Percentiles rank a stretch among this genome's conserved stretches.
phyloP scores from a whole-genome alignment of 768 basidiomycete genomes.

The Sarcodon sp. region DNA sequence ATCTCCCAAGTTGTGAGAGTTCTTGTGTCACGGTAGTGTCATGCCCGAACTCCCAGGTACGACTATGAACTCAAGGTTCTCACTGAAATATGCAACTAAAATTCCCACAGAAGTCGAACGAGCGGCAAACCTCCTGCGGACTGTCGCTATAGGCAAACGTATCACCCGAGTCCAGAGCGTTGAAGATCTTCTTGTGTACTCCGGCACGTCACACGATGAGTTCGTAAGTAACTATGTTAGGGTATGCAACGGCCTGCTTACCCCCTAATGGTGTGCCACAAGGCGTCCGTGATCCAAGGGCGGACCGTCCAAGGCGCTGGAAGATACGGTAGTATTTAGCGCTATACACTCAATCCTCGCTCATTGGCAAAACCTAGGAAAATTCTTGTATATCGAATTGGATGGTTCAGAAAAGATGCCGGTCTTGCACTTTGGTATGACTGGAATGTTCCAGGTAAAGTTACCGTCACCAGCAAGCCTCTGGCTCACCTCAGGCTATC shows the following conservation, averaged over 20 bases:
- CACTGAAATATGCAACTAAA: neutral
- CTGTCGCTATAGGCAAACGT: conserved; percentile 35
- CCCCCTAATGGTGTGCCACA: neutral
- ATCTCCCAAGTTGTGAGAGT: too few relatives aligned
- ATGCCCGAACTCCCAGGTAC: conserved; percentile 12
- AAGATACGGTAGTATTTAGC: conserved; percentile 33
- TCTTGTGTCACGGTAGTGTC: neutral
- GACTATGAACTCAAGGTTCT: neutral
- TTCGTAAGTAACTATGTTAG: conserved; percentile 38
- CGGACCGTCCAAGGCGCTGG: conserved; percentile 32
- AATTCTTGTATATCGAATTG: conserved; percentile 56
- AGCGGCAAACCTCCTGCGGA: conserved; percentile 42
- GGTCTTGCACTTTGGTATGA: conserved; percentile 78
- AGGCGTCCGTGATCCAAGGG: conserved; percentile 43
- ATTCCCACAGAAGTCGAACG: conserved; percentile 49
- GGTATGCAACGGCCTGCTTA: neutral
- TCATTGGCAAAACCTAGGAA: conserved; percentile 22
- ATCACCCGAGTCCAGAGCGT: conserved; percentile 44
- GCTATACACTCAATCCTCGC: neutral
- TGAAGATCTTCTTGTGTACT: conserved; percentile 53
- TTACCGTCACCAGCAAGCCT: neutral
- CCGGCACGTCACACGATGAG: conserved; percentile 36
- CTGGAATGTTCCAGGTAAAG: conserved; percentile 61
- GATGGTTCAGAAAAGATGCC: conserved; percentile 49
- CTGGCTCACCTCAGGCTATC: neutral